Base-by-base conservation (phyloP, 2,329 filamentous ascomycete genomes). In the Metarhizium robertsii region DNA sequence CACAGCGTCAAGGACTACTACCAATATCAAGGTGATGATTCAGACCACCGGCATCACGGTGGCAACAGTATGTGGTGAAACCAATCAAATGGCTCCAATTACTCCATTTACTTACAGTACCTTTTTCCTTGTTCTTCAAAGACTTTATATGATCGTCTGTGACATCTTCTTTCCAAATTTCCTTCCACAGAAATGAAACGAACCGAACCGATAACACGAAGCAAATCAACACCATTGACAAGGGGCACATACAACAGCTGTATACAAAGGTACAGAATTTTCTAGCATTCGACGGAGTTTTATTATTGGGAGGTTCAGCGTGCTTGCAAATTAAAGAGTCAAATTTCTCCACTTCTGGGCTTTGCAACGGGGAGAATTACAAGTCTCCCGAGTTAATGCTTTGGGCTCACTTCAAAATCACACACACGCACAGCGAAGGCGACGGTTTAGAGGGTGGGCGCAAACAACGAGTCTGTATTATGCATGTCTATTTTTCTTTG, bases 41-140 rank as follows among this genome's bases (percentile, higher is more conserved):
- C 68, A 32, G 66, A 72, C 53, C 63, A 65, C 46, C 66, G 66
- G 30, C 61, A 66, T 51, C 70, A 74, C 56, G 67, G 69, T 45
- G 64, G 67, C 52, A 65, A 70, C 55, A 69, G 72, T 54, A 75
- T 76, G 72, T 77, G 75, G 75, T 77, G 62, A 75, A 58, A 55
- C 52, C 53, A 51, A 32, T 57, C 11, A 52, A 50, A 47, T 50
- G 56, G 40, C 48, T 30, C 30, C 42, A 52, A 20, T 42, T 11
- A 32, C 49, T 55, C 53, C 50, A 54, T 58, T 55, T 54, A 55
- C 30, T 57, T 55, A 48, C 55, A 57, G 51, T 57, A 57, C 53
- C 16, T 16, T 32, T 32, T 47, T 18, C 30, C 18, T 40, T 25
- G 40, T 56, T 10, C 10, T 48, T 20, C 14, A n/a, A 48, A 48